Base-by-base conservation (phyloP, 1,284 basidiomycete species). In the Melampsora americana region DNA sequence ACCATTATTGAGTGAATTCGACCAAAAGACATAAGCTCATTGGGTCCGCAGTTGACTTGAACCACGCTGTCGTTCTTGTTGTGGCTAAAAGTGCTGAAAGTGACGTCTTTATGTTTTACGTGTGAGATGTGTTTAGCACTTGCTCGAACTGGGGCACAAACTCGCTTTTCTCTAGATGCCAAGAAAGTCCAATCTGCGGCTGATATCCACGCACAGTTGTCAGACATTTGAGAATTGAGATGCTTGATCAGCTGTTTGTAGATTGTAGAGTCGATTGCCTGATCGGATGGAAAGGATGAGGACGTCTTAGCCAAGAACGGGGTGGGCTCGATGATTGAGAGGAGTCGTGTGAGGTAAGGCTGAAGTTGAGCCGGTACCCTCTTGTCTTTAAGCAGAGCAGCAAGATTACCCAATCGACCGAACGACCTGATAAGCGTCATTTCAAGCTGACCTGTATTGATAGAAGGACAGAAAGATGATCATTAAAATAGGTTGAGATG, bases 401-500 rank as follows among this genome's bases (percentile, higher is more conserved):
- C 12, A 12, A 70, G 28, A 23, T 70, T 70, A 30, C 69, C 59
- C 20, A 64, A n/a, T 28, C 69, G 42, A 23, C 50, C n/a, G 42
- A 60, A 60, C 23, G 30, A 60, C 4, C 5, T 69, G 7, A 69
- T 35, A 30, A 66, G 39, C 11, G 64, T 66, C 18, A 65, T 0
- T 76, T 78, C 9, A 78, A 59, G 1, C 69, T 48, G 18, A 78
- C 35, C 30, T 78, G 67, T 0, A 79, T 61, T 1, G 70, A 62
- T 2, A 23, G n/a, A 0, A 75, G 23, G 9, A 35, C 35, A 35
- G 35, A 35, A 35, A 35, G 5, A 35, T 35, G 35, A 35, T 35
- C 35, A 35, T 35, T 9, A 35, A 9, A 35, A 35, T 35, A 35
- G 3, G 35, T 35, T 35, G n/a, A 14, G n/a, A n/a, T 67, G 5